Evolutionary conservation across 2,329 filamentous ascomycete species (phyloP), one percentile per base, ranked within the genome.

Genomic region (Trichoderma aggressivum): DNA sequence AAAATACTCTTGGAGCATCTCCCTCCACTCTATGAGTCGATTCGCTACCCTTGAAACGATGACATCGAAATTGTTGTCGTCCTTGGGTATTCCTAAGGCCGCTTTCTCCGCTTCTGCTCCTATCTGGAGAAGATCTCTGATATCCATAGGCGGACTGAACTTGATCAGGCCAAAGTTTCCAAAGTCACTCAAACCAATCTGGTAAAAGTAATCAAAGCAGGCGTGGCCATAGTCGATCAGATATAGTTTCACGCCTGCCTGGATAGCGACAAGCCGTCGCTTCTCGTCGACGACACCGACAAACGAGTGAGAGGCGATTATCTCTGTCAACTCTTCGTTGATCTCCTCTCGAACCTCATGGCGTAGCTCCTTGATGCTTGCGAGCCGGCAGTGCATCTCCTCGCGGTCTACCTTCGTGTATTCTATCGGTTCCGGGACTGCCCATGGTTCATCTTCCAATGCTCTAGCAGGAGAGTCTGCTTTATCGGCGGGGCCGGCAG

Each of bases 1-100:
- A 80, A 99, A 98, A 81, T 99, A 99, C 80, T 99, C 96, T 3
- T 88, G 84, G 1, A 99, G 87, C 93, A 99, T 97, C 76, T 95
- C 92, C 43, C 92, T 87, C 12, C 92, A 88, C 74, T 91, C 88
- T 36, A 97, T 86, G 3, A 98, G 85, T 74, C 94, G 90, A 3
- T 85, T 80, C 0, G 86, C 83, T 4, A 97, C 90, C 3, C 86
- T 85, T 5, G 89, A 84, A 1, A 93, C 89, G 0, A 94, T 88
- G 43, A 89, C 86, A 0, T 88, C 83, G 74, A 91, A 88, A 53
- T 94, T 88, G 36, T 92, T 87, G n/a, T 89, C 87, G 28, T 86
- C 82, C 5, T 87, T 84, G 76, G 80, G 76, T 18, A 77, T 80
- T 24, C 77, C 63, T 61, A 82, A 61, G 63, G 80, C 62, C 74